These are phyloP conservation scores for Phytophthora cajani DNA, from an alignment of 352 stramenopile species.

Conservation along the genomic window DNA sequence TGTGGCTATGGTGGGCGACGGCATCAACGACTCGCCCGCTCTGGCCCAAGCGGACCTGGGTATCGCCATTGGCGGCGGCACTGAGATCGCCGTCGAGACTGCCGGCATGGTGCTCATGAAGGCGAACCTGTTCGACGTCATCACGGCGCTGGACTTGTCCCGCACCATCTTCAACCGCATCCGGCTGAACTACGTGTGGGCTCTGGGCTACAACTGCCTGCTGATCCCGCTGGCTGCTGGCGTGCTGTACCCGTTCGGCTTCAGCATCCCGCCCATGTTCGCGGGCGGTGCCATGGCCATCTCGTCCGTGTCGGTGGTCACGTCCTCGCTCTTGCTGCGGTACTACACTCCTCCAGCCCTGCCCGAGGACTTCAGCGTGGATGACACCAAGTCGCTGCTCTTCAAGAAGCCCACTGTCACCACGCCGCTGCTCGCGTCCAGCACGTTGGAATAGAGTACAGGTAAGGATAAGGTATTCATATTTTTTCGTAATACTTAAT, in stretches of 20 bases:
- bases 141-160: slow-evolving; percentile 96
- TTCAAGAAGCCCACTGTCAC: slow-evolving; percentile 84
- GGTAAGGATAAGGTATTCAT: background rate
- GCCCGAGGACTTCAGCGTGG: slow-evolving; percentile 58
- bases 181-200: slow-evolving; percentile 97
- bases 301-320: slow-evolving; percentile 96
- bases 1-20: slow-evolving; percentile 98
- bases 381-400: slow-evolving; percentile 79
- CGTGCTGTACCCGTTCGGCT: slow-evolving; percentile 95
- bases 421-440: slow-evolving; percentile 77
- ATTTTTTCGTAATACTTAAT: slow-evolving; percentile 23
- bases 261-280: slow-evolving; percentile 96
- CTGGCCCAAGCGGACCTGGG: slow-evolving; percentile 97
- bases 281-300: slow-evolving; percentile 97
- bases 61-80: slow-evolving; percentile 95
- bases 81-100: slow-evolving; percentile 98
- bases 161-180: slow-evolving; percentile 97
- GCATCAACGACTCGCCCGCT: slow-evolving; percentile 98
- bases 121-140: slow-evolving; percentile 93
- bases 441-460: slow-evolving; percentile 53
- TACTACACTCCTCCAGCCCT: slow-evolving; percentile 89
- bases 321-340: slow-evolving; percentile 93
- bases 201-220: slow-evolving; percentile 98
- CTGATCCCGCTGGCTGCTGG: slow-evolving; percentile 97
- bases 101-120: slow-evolving; percentile 95